Base-by-base conservation (phyloP, 2,329 filamentous ascomycete genomes). In the Nothopassalora personata region DNA sequence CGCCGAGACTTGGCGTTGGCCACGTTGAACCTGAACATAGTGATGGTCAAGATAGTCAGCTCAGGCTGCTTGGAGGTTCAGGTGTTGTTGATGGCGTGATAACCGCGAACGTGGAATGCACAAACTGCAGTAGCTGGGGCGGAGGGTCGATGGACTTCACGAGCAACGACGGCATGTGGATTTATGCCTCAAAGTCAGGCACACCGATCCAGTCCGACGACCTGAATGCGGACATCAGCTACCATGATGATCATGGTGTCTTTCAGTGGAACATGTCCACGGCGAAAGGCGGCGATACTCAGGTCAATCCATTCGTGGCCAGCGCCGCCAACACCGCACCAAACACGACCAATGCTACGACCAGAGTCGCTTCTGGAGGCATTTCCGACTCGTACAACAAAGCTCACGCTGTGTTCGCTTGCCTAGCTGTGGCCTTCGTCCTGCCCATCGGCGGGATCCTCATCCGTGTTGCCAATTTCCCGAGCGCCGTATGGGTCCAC, bases 71-170 rank as follows among this genome's bases (percentile, higher is more conserved):
- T 0, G 79, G 77, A 49, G 82, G 82, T 5, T 80, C 79, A 3
- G 81, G 82, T 1, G 78, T 85, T 4, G 67, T 71, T 1, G 74
- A 80, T 62, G 79, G 79, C 13, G 72, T 74, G 9, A 81, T 85
- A 79, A 77, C 76, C 28, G 83, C 82, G 8, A 85, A 85, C 66
- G 74, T 86, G 19, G 77, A 73, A 64, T 85, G 83, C 76, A 72
- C 60, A 27, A 82, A 78, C 58, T 85, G 82, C 67, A 68, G 77
- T 45, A 76, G 70, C 54, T 84, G 81, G 81, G 72, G 69, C 31
- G 81, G 80, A 8, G 81, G 81, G 4, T 73, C 69, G 27, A 81
- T 82, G 75, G 75, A 79, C 62, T 78, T 82, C 59, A 78, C 71
- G 3, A 70, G 71, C 34, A 57, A 67, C 5, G 72, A 67, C 2